These are phyloP conservation scores for Lentinula detonsa DNA, from an alignment of 768 basidiomycete genomes.

Conservation along the genomic window DNA sequence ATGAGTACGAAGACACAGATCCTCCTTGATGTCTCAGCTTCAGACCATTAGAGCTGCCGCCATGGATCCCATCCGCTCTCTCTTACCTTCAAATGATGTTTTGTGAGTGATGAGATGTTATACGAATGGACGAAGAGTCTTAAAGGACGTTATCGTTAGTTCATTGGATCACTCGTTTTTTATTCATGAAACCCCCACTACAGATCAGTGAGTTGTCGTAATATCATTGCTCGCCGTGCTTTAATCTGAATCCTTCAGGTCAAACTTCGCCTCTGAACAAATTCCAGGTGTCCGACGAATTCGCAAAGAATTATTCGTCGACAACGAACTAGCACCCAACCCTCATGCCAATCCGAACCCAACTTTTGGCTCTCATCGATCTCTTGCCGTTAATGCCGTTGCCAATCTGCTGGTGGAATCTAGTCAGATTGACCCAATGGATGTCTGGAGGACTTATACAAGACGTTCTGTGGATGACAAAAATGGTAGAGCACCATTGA, in stretches of 20 bases:
- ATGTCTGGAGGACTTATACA: slow-evolving; percentile 3
- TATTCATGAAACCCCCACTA: background rate
- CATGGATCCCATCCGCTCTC: background rate
- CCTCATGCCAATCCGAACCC: background rate
- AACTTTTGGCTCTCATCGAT: background rate
- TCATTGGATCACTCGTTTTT: background rate
- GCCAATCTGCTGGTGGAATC: background rate
- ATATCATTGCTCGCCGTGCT: background rate
- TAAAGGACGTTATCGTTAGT: background rate
- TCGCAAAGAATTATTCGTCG: background rate
- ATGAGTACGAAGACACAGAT: background rate
- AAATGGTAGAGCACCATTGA: background rate
- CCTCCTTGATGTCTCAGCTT: background rate
- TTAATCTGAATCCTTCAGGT: background rate
- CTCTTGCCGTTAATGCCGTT: background rate
- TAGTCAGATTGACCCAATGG: background rate
- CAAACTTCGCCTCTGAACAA: background rate
- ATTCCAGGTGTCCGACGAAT: background rate
- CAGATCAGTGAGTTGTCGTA: background rate
- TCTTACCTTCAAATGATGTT: background rate
- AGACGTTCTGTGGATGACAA: background rate
- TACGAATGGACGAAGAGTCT: background rate
- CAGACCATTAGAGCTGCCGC: background rate
- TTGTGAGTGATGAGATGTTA: background rate
- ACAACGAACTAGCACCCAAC: background rate